phyloP scores from a whole-genome alignment of 1,139 yeast species.

The Geotrichum klebahnii region DNA sequence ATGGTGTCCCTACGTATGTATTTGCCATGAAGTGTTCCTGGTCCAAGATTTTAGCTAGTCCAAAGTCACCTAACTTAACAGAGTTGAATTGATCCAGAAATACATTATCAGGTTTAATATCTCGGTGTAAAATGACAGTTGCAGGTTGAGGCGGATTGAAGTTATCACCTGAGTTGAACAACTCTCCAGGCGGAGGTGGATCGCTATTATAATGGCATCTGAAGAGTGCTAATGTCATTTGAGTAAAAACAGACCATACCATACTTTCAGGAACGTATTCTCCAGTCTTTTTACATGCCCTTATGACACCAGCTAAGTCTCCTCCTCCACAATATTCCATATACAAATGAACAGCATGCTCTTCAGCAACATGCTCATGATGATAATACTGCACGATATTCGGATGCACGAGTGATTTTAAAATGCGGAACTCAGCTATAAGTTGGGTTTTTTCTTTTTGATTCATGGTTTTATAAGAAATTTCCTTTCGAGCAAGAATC shows the following conservation, averaged over 20 bases:
- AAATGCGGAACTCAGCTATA: slow-evolving; percentile 81
- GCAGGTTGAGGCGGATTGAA: slow-evolving; percentile 33
- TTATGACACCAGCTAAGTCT: slow-evolving; percentile 73
- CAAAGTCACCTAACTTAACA: slow-evolving; percentile 61
- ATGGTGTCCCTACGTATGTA: slow-evolving; percentile 77
- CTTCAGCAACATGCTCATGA: slow-evolving; percentile 73
- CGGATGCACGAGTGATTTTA: slow-evolving; percentile 77
- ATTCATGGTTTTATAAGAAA: slow-evolving; percentile 86
- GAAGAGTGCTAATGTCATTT: slow-evolving; percentile 76
- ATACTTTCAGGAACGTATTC: slow-evolving; percentile 76
- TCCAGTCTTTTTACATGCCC: slow-evolving; percentile 57
- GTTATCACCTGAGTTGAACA: slow-evolving; percentile 39
- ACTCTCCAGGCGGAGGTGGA: slow-evolving; percentile 60
- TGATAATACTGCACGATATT: slow-evolving; percentile 83
- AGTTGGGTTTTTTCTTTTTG: slow-evolving; percentile 81
- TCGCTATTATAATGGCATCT: slow-evolving; percentile 88
- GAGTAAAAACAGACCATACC: slow-evolving; percentile 87
- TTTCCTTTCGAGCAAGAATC: slow-evolving; percentile 80
- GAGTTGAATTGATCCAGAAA: slow-evolving; percentile 58
- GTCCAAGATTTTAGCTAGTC: slow-evolving; percentile 67
- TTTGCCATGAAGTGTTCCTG: slow-evolving; percentile 71
- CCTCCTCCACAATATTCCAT: slow-evolving; percentile 99
- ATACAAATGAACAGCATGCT: slow-evolving; percentile 73
- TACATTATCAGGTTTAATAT: slow-evolving; percentile 86
- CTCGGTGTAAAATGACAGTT: slow-evolving; percentile 67